Evolutionary conservation across 1,139 yeast genomes (phyloP).

Genomic region (Blastobotrys proliferans): DNA sequence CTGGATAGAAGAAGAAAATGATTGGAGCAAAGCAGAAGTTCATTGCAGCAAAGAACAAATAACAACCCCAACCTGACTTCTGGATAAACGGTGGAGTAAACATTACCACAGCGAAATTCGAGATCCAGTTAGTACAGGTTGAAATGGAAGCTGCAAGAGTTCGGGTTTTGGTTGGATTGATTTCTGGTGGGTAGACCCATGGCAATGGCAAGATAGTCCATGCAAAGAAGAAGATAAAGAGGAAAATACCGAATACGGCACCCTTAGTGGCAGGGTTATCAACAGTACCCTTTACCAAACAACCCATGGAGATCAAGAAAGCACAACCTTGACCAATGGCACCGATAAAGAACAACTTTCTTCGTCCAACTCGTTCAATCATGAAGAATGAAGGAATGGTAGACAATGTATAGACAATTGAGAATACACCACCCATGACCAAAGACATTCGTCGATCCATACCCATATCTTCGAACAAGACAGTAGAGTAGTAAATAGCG

Average conservation of each 20-base stretch:
- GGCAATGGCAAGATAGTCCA: constrained; percentile 53
- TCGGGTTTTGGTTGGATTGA: constrained; percentile 56
- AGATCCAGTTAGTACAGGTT: constrained; percentile 52
- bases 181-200: constrained; percentile 34
- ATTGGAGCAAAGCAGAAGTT: constrained; percentile 63
- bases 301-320: constrained; percentile 69
- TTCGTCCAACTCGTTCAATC: constrained; percentile 66
- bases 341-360: constrained; percentile 47
- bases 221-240: constrained; percentile 53
- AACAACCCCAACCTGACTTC: constrained; percentile 44
- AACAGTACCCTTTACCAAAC: constrained; percentile 42
- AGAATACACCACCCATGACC: constrained; percentile 57
- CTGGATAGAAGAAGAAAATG: constrained; percentile 66
- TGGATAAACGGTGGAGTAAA: constrained; percentile 50
- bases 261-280: constrained; percentile 37
- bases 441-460: constrained; percentile 50
- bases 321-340: constrained; percentile 49
- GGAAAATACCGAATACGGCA: constrained; percentile 52
- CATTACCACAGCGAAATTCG: constrained; percentile 51
- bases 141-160: constrained; percentile 50
- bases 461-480: constrained; percentile 45
- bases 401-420: constrained; percentile 49
- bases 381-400: constrained; percentile 44
- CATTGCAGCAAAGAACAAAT: constrained; percentile 41
- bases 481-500: constrained; percentile 42